A percentile compares a stretch with the other conserved stretches of the same genome.
Evolutionary conservation across 768 basidiomycete species (phyloP).

Genomic region (Hortiboletus campestris): DNA sequence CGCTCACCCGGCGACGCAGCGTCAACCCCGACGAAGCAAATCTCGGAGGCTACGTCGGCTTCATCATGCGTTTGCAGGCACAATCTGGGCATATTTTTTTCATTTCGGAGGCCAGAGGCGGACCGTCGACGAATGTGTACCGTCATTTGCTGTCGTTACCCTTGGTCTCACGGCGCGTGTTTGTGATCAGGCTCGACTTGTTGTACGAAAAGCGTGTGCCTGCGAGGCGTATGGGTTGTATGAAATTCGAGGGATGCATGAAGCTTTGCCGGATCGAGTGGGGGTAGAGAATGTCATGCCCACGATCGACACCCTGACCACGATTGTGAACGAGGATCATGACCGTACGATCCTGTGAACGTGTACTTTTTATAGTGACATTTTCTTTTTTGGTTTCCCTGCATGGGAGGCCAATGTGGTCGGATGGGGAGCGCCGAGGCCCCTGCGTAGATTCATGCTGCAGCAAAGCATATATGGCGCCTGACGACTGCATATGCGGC

Average conservation of each 20-base stretch:
- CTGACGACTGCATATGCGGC: not conserved
- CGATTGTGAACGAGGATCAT: too few species aligned
- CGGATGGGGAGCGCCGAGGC: constrained; percentile 4
- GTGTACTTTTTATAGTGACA: too few species aligned
- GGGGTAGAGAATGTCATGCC: too few species aligned
- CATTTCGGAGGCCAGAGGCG: constrained; percentile 29
- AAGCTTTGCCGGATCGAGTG: not conserved
- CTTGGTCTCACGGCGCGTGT: too few species aligned
- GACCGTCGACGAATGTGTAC: constrained; percentile 31
- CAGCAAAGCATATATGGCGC: not conserved
- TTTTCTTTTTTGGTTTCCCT: not conserved
- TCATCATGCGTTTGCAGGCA: constrained; percentile 21
- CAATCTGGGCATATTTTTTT: constrained; percentile 28
- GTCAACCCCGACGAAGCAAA: constrained; percentile 29
- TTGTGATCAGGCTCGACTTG: constrained; percentile 23
- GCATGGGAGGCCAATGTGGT: constrained; percentile 2
- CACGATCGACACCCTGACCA: too few species aligned
- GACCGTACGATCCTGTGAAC: too few species aligned
- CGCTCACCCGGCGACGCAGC: constrained; percentile 1
- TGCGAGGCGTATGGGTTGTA: constrained; percentile 25
- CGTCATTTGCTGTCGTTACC: not conserved
- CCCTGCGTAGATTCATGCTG: not conserved
- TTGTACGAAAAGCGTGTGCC: constrained; percentile 31
- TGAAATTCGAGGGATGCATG: not conserved
- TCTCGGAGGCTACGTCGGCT: constrained; percentile 28